Evolutionary conservation across 2,329 filamentous ascomycete genomes (phyloP).

Genomic region (Ophiocordyceps robertsii): DNA sequence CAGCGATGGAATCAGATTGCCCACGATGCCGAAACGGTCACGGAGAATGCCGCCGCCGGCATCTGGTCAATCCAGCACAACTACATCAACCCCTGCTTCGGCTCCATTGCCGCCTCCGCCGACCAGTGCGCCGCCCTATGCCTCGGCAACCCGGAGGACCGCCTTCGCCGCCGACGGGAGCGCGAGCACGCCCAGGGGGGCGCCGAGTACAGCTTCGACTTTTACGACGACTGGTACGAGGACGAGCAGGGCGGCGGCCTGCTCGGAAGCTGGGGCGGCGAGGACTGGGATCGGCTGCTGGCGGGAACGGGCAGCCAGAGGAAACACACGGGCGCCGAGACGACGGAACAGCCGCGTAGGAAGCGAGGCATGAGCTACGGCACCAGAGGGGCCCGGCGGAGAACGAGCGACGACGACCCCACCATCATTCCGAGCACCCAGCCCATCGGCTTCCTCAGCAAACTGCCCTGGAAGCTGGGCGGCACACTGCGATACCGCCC

Average conservation of each 20-base stretch:
- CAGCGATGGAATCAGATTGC: conserved; percentile 90
- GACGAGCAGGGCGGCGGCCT: conserved; percentile 42
- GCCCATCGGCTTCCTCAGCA: conserved; percentile 71
- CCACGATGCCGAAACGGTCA: conserved; percentile 79
- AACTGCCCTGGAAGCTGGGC: conserved; percentile 74
- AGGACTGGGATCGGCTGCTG: conserved; percentile 75
- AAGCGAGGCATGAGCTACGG: conserved; percentile 87
- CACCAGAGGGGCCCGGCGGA: conserved; percentile 43
- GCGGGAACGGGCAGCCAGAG: conserved; percentile 48
- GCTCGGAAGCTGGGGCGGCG: conserved; percentile 60
- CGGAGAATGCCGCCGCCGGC: conserved; percentile 79
- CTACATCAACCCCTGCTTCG: conserved; percentile 73
- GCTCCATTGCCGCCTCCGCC: conserved; percentile 50
- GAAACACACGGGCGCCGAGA: conserved; percentile 17
- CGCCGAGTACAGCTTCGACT: conserved; percentile 84
- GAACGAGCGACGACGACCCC: conserved; percentile 52
- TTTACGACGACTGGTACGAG: conserved; percentile 93
- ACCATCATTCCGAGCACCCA: conserved; percentile 84
- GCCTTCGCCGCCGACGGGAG: conserved; percentile 53
- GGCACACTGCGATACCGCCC: conserved; percentile 77
- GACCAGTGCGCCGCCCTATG: conserved; percentile 62
- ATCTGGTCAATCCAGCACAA: conserved; percentile 81
- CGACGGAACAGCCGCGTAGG: conserved; percentile 50
- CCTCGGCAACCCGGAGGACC: conserved; percentile 59
- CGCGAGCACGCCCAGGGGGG: conserved; percentile 43